Evolutionary conservation across 805 yeast species (phyloP).

Genomic region (Yarrowia yakushimensis): DNA sequence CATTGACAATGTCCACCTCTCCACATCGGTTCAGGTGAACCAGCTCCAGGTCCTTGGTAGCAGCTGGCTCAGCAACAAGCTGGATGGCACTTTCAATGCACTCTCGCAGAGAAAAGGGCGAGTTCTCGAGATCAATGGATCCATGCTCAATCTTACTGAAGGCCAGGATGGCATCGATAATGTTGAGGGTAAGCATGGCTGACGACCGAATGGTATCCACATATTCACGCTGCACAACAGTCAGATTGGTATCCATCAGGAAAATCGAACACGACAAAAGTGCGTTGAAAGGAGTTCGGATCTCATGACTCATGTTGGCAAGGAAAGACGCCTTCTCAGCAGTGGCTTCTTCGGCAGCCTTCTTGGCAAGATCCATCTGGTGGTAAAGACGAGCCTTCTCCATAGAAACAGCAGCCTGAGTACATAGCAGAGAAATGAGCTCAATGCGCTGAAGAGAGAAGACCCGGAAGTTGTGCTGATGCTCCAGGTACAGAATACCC

Average conservation of each 20-base stretch:
- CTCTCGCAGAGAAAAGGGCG: slow-evolving; percentile 46
- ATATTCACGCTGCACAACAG: slow-evolving; percentile 46
- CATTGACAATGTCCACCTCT: slow-evolving; percentile 41
- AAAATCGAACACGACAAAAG: slow-evolving; percentile 39
- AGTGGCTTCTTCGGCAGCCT: slow-evolving; percentile 50
- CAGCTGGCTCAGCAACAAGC: slow-evolving; percentile 48
- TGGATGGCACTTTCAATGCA: slow-evolving; percentile 49
- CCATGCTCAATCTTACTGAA: slow-evolving; percentile 57
- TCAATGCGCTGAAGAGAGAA: slow-evolving; percentile 42
- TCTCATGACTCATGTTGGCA: slow-evolving; percentile 57
- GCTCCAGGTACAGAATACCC: slow-evolving; percentile 49
- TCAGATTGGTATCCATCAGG: slow-evolving; percentile 46
- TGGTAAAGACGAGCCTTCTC: slow-evolving; percentile 47
- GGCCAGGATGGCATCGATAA: slow-evolving; percentile 53
- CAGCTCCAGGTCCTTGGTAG: slow-evolving; percentile 45
- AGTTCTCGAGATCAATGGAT: slow-evolving; percentile 45
- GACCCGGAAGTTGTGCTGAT: slow-evolving; percentile 33
- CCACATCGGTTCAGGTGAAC: slow-evolving; percentile 46
- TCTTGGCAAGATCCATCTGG: slow-evolving; percentile 44
- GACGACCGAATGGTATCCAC: slow-evolving; percentile 51
- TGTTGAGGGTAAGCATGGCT: slow-evolving; percentile 50
- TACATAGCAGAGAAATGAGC: slow-evolving; percentile 44
- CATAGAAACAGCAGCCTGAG: slow-evolving; percentile 53
- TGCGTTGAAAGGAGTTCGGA: slow-evolving; percentile 54
- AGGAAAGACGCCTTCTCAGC: slow-evolving; percentile 53